phyloP scores from a whole-genome alignment of 495 filamentous ascomycete genomes.

The Aspergillus conjunctus region DNA sequence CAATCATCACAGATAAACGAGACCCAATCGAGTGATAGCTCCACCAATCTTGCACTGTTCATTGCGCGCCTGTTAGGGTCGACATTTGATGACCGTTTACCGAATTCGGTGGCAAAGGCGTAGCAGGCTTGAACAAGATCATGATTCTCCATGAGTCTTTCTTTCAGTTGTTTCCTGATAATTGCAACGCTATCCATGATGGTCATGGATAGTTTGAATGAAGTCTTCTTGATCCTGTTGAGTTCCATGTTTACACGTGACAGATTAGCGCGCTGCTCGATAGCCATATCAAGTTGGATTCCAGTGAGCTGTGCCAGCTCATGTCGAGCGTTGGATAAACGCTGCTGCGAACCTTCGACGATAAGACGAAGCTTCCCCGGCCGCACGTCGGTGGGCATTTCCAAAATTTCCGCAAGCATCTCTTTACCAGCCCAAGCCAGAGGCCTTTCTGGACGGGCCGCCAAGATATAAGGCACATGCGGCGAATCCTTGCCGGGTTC shows the following conservation, averaged over 20 bases:
- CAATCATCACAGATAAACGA: conserved; percentile 98
- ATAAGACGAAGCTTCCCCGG: conserved; percentile 84
- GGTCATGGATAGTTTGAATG: conserved; percentile 95
- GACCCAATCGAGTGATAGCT: conserved; percentile 93
- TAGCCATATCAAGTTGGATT: conserved; percentile 79
- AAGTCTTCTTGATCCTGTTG: conserved; percentile 93
- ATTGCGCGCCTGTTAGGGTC: conserved; percentile 90
- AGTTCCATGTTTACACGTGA: conserved; percentile 88
- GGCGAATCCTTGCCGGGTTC: conserved; percentile 67
- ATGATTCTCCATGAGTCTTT: conserved; percentile 81
- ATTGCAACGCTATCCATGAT: conserved; percentile 99
- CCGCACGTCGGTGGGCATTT: conserved; percentile 83
- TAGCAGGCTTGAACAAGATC: conserved; percentile 99
- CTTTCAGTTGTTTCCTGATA: conserved; percentile 73
- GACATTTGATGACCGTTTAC: conserved; percentile 89
- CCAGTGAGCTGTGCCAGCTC: conserved; percentile 76
- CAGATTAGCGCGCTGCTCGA: conserved; percentile 91
- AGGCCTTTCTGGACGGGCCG: conserved; percentile 78
- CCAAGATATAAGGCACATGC: conserved; percentile 74
- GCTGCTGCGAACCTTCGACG: conserved; percentile 80
- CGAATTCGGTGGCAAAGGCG: conserved; percentile 96
- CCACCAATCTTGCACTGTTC: conserved; percentile 94
- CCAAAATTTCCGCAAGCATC: conserved; percentile 67
- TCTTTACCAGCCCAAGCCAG: conserved; percentile 82
- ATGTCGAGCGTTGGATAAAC: conserved; percentile 73